These are phyloP conservation scores for Brassica balearica DNA, from an alignment of 441 rosid species.

Conservation along the genomic window DNA sequence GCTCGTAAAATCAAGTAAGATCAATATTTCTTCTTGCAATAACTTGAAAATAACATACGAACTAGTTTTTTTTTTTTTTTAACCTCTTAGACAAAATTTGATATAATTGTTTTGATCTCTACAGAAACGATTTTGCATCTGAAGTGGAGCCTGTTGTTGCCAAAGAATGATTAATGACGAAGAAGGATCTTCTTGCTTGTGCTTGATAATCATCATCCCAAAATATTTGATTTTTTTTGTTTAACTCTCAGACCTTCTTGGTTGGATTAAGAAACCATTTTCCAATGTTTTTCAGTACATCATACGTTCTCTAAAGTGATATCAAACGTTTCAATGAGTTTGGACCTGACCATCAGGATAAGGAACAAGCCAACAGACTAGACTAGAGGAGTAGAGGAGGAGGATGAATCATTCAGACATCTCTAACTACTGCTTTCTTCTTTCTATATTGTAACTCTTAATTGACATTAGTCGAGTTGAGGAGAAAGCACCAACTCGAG, in stretches of 20 bases:
- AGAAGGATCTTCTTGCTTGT: too few relatives aligned
- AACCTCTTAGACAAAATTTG: neutral
- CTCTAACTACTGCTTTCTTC: too few relatives aligned
- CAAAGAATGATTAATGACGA: slow-evolving; percentile 55
- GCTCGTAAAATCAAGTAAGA: slow-evolving; percentile 81
- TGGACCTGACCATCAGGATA: neutral
- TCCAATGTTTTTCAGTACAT: too few relatives aligned
- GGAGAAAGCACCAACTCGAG: neutral
- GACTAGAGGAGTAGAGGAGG: neutral
- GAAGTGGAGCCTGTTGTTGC: slow-evolving; percentile 62
- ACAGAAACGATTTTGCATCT: slow-evolving; percentile 76
- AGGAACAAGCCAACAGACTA: neutral
- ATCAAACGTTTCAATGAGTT: slow-evolving; percentile 3
- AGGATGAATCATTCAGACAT: too few relatives aligned
- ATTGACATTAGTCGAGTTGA: neutral
- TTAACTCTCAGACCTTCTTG: too few relatives aligned
- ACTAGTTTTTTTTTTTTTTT: too few relatives aligned
- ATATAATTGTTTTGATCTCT: neutral
- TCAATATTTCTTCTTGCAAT: too few relatives aligned
- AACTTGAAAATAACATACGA: too few relatives aligned
- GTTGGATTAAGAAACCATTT: too few relatives aligned
- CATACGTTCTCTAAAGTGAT: slow-evolving; percentile 38
- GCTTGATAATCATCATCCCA: too few relatives aligned
- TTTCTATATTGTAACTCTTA: too few relatives aligned
- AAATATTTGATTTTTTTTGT: too few relatives aligned